Evolutionary conservation across 1,139 yeast species (phyloP), one percentile per base, ranked within the genome.

Genomic region (Eremothecium coryli): DNA sequence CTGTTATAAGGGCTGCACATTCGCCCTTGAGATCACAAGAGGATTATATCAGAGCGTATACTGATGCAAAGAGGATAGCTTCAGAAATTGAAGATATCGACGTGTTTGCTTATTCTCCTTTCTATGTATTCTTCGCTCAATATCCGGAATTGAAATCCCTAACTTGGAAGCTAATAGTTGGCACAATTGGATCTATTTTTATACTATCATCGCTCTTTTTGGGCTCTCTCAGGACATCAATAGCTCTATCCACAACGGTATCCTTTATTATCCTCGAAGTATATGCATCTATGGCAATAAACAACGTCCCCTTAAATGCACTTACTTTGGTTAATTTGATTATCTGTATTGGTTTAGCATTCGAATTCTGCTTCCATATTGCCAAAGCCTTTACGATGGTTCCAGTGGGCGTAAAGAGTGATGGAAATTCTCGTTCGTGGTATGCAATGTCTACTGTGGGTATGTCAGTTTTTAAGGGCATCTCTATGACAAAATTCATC

Each of bases 101-200:
- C n/a, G 65, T 86, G 0, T 90, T 82, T 69, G 93, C 95, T 0
- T 88, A 82, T 57, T 84, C 95, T 1, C 93, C 93, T 18, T 88
- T 88, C 58, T 90, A 90, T 62, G 76, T 90, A 22, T 90, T 79
- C 58, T 90, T 90, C 52, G 95, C 84, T 5, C 97, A 90, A 60
- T 90, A 90, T 58, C 68, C 66, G 27, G 64, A 79, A 0, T 76
- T 90, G 23, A 61, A 78, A 3, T 40, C 54, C 12, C 61, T 79
- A 38, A 73, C 95, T 0, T 56, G 80, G 32, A 52, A 59, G 6
- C 61, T 88, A 36, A 49, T 86, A 2, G 58, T 61, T 0, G 50
- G 68, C 2, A 94, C 95, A 0, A 54, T 76, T 21, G 46, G 58
- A 0, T 61, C 77, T 5, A 73, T 84, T 2, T 70, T 76, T 52